Conservation (phyloP, 306 rosid species). For the Fragaria iinumae region DNA sequence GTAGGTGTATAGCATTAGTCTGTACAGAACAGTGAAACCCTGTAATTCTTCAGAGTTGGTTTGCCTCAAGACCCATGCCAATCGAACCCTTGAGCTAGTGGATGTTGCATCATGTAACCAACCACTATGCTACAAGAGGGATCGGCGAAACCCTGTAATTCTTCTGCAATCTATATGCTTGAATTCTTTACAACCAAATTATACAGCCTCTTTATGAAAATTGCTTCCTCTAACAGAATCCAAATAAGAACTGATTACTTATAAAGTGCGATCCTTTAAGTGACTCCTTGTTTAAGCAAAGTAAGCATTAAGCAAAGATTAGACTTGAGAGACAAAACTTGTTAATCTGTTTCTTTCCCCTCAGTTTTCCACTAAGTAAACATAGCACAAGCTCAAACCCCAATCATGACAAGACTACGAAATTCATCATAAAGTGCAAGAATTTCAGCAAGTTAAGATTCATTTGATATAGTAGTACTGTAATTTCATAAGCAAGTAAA, state of each 20-base stretch:
- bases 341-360: not conserved
- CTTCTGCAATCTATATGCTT: not conserved
- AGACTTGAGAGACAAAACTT: not conserved
- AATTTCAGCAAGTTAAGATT: not conserved
- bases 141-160: not conserved
- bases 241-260: not conserved
- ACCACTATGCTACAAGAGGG: too few relatives aligned
- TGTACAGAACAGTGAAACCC: not conserved
- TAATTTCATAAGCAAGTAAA: not conserved
- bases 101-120: too few relatives aligned
- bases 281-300: not conserved
- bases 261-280: not conserved
- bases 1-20: not conserved
- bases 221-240: not conserved
- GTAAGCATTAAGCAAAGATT: not conserved
- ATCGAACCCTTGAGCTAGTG: too few relatives aligned
- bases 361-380: conserved; percentile 13
- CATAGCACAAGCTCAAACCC: conserved; percentile 2
- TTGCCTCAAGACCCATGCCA: too few relatives aligned
- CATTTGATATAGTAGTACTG: not conserved
- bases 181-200: not conserved
- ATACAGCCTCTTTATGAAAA: not conserved
- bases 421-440: not conserved
- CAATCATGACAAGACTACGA: conserved; percentile 9
- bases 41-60: not conserved